Percentiles rank a stretch among this genome's conserved stretches.
Conservation (phyloP, 2,329 filamentous ascomycete species). For the Talaromyces sp. region DNA sequence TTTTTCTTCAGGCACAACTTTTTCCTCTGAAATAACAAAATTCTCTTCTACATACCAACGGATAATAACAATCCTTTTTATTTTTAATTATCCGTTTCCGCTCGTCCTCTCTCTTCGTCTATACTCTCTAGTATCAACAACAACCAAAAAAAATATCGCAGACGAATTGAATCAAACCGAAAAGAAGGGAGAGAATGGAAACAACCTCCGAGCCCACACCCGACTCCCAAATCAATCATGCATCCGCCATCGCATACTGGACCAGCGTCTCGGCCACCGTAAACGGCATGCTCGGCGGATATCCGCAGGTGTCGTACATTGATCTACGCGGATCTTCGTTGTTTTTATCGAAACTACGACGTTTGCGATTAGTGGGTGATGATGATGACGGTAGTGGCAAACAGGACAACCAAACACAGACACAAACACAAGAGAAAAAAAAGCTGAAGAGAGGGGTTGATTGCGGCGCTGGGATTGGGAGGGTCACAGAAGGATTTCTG, state of each 20-base stretch:
- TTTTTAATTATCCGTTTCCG: too few species aligned
- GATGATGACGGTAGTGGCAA: too few species aligned
- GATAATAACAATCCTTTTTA: too few species aligned
- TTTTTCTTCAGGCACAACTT: neutral
- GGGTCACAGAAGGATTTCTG: conserved; percentile 76
- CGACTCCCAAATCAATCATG: conserved; percentile 27
- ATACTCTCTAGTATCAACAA: neutral
- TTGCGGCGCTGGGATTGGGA: conserved; percentile 69
- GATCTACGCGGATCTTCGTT: conserved; percentile 67
- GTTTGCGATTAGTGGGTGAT: conserved; percentile 17
- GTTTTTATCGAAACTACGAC: conserved; percentile 64
- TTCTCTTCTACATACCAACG: too few species aligned
- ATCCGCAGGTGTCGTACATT: conserved; percentile 61
- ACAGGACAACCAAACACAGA: neutral
- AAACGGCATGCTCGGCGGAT: conserved; percentile 71
- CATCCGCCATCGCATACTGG: conserved; percentile 33
- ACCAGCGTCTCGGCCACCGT: conserved; percentile 38
- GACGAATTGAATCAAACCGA: neutral
- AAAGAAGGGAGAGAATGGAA: neutral
- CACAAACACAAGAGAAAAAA: conserved; percentile 1
- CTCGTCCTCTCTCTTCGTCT: too few species aligned
- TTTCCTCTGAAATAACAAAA: too few species aligned
- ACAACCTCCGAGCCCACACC: conserved; percentile 2
- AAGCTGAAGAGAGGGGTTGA: conserved; percentile 46
- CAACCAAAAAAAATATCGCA: neutral